These are phyloP conservation scores for Kuraishia hungarica DNA, from an alignment of 805 yeast genomes.

Conservation along the genomic window DNA sequence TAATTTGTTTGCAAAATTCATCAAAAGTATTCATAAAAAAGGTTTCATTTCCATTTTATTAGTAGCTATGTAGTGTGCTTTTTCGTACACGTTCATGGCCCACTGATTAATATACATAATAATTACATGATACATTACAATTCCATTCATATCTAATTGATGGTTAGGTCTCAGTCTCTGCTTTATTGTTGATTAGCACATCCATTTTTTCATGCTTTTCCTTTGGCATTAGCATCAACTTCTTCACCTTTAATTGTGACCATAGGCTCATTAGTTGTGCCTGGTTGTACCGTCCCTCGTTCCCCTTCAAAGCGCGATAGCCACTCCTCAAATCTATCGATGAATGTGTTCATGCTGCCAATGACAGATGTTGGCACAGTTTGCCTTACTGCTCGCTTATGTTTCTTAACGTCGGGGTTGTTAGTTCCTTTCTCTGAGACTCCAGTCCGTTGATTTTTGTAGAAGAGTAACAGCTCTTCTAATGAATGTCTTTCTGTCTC, in stretches of 20 bases:
- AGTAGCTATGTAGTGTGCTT: neutral
- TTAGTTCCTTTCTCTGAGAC: conserved; percentile 6
- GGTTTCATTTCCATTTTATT: no score
- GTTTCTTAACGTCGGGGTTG: conserved; percentile 6
- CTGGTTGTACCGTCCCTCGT: no score
- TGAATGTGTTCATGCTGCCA: conserved; percentile 16
- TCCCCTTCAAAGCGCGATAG: neutral
- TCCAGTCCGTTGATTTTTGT: conserved; percentile 12
- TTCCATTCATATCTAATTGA: no score
- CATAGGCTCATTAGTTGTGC: neutral
- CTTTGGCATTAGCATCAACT: neutral
- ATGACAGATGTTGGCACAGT: conserved; percentile 15
- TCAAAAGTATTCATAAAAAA: no score
- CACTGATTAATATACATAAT: neutral
- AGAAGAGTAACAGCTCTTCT: conserved; percentile 14
- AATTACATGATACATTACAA: neutral
- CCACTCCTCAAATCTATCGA: conserved; percentile 15
- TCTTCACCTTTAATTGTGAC: neutral
- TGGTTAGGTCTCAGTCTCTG: neutral
- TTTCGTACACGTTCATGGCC: no score
- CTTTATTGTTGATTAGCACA: neutral
- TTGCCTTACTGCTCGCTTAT: conserved; percentile 9
- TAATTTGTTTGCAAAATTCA: neutral
- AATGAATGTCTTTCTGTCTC: conserved; percentile 8
- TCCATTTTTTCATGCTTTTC: neutral